Evolutionary conservation across 1,284 basidiomycete genomes (phyloP), one percentile per base, ranked within the genome.

Genomic region (Tilletia indica): DNA sequence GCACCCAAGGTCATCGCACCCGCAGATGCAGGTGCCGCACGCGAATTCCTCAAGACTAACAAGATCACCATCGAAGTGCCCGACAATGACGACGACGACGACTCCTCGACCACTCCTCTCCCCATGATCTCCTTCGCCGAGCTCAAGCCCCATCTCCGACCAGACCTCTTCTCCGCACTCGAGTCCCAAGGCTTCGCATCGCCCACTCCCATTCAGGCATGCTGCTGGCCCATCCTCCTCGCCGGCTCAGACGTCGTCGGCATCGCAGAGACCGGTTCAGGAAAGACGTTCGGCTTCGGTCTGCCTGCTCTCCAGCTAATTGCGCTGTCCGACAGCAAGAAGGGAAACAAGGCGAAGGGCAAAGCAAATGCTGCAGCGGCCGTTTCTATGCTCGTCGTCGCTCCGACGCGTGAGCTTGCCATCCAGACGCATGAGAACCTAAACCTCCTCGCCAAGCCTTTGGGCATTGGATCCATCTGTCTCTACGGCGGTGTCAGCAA

Each of bases 241-340:
- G 87, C 88, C 68, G 92, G 93, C 3, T 88, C 89, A 75, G 94
- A 98, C 84, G 92, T 97, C 0, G 91, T 99, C 47, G 96, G 96
- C 72, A 94, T 99, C 75, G 96, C 97, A 16, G 95, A 99, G 87
- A 99, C 96, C 1, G 97, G 95, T 78, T 93, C 83, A 77, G 97
- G 96, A 9, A 99, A 99, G 87, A 99, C 96, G 0, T 88, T 98
- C 19, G 93, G 94, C 0, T 99, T 99, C 82, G 96, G 94, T 67
- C 90, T 99, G 47, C 96, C 96, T 9, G 92, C 92, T 0, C 87
- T 96, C 54, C 86, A 90, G 70, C 88, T 93, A 34, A 87, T 93
- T 61, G 85, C 61, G 0, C 14, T 14, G 14, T 38, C 61, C 16
- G 36, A 25, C 86, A 31, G 74, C 14, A 79, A 78, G 19, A 49